Evolutionary conservation across 495 filamentous ascomycete genomes (phyloP).

Genomic region (Talaromyces wortmannii): DNA sequence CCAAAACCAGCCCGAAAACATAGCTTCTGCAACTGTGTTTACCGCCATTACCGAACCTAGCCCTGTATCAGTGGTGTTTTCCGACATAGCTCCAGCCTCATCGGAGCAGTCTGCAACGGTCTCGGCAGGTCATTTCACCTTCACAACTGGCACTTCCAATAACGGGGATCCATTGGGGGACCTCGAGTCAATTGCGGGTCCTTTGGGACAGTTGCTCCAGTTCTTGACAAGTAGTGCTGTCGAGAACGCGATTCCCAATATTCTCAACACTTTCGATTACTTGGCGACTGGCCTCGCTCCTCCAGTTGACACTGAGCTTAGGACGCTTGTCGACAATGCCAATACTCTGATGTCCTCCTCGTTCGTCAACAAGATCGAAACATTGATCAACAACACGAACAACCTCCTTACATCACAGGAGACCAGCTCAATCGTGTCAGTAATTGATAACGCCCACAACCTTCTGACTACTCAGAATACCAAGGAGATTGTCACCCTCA

Average conservation of each 20-base stretch:
- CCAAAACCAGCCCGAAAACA: too few relatives aligned
- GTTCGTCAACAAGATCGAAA: slow-evolving; percentile 25
- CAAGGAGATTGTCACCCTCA: slow-evolving; percentile 24
- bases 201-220: too few relatives aligned
- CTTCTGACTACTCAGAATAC: slow-evolving; percentile 32
- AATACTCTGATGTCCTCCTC: slow-evolving; percentile 22
- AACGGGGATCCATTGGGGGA: too few relatives aligned
- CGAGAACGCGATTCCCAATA: slow-evolving; percentile 14
- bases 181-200: too few relatives aligned
- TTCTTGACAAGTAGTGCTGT: too few relatives aligned
- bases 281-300: slow-evolving; percentile 26
- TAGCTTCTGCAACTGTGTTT: too few relatives aligned
- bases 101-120: too few relatives aligned
- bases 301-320: slow-evolving; percentile 32
- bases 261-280: slow-evolving; percentile 27
- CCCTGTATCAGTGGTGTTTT: too few relatives aligned
- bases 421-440: slow-evolving; percentile 22
- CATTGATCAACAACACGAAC: slow-evolving; percentile 28
- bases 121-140: too few relatives aligned
- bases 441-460: slow-evolving; percentile 12
- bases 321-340: slow-evolving; percentile 22
- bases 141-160: too few relatives aligned
- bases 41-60: too few relatives aligned
- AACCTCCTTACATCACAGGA: slow-evolving; percentile 25
- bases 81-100: too few relatives aligned